Evolutionary conservation across 441 rosid species (phyloP).

Genomic region (Croton laevigatus): DNA sequence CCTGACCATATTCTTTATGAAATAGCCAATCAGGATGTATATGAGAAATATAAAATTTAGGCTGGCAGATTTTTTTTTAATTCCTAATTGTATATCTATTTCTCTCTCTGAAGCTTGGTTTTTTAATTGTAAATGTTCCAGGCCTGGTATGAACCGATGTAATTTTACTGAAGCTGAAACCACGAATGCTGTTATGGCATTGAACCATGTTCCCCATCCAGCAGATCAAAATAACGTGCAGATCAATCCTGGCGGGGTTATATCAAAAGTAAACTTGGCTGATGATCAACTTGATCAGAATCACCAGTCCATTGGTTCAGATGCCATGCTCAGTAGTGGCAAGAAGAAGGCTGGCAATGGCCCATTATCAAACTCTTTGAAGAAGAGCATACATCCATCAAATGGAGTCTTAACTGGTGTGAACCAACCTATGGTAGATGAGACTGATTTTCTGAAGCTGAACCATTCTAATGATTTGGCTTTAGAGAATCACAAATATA

Average conservation of each 20-base stretch:
- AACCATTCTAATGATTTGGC: conserved; percentile 39
- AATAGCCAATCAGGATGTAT: conserved; percentile 15
- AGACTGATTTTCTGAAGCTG: conserved; percentile 32
- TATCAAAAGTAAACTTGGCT: conserved; percentile 25
- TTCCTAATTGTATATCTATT: not conserved
- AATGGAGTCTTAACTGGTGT: conserved; percentile 40
- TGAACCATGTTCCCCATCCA: conserved; percentile 45
- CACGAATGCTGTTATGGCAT: conserved; percentile 52
- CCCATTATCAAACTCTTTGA: conserved; percentile 33
- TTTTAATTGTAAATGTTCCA: conserved; percentile 36
- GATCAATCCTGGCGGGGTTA: conserved; percentile 32
- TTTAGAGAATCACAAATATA: conserved; percentile 47
- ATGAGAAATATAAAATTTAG: conserved; percentile 2
- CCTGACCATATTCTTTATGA: conserved; percentile 5
- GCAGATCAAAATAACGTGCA: conserved; percentile 44
- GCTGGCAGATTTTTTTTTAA: not conserved
- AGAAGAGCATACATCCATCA: conserved; percentile 39
- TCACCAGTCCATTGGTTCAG: conserved; percentile 26
- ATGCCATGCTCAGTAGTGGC: conserved; percentile 30
- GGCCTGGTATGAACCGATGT: conserved; percentile 89
- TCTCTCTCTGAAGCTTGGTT: conserved; percentile 26
- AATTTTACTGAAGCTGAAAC: conserved; percentile 74
- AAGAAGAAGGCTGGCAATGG: conserved; percentile 50
- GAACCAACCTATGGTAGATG: conserved; percentile 37
- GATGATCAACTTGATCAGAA: conserved; percentile 33